These are phyloP conservation scores for Aspergillus taichungensis DNA, from an alignment of 495 filamentous ascomycete genomes.

Conservation along the genomic window DNA sequence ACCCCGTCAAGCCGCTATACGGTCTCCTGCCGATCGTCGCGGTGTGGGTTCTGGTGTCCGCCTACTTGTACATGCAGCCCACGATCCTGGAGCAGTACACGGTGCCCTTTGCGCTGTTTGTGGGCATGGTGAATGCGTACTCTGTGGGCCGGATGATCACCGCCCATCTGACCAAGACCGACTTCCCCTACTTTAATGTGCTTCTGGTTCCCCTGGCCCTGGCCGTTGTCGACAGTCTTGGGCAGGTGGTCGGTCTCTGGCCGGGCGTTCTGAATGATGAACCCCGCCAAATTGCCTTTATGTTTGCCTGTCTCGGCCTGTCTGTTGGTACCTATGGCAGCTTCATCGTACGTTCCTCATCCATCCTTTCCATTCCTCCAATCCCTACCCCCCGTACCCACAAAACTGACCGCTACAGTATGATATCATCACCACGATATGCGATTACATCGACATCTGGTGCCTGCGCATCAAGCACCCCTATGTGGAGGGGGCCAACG, in stretches of 20 bases:
- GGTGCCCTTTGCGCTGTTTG: conserved; percentile 78
- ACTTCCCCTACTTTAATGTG: conserved; percentile 84
- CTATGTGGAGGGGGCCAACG: conserved; percentile 24
- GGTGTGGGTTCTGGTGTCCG: conserved; percentile 63
- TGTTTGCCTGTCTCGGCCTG: conserved; percentile 74
- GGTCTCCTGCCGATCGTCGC: conserved; percentile 73
- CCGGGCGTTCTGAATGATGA: conserved; percentile 64
- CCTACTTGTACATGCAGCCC: conserved; percentile 78
- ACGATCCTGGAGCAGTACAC: conserved; percentile 71
- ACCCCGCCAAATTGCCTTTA: conserved; percentile 73
- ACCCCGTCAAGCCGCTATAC: conserved; percentile 59
- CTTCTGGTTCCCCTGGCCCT: conserved; percentile 56
- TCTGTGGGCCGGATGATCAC: conserved; percentile 91
- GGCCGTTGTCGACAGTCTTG: conserved; percentile 69
- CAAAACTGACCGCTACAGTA: too few species aligned
- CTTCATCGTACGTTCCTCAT: conserved; percentile 59
- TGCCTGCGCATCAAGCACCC: conserved; percentile 88
- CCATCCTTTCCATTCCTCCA: neutral
- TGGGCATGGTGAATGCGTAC: conserved; percentile 85
- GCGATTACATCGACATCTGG: conserved; percentile 96
- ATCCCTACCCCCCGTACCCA: too few species aligned
- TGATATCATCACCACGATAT: conserved; percentile 93
- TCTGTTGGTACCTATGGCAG: conserved; percentile 85
- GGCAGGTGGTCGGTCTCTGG: conserved; percentile 67
- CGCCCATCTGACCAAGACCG: conserved; percentile 74